Evolutionary conservation across 345 rosid species (phyloP).

Genomic region (Chamaenerion angustifolium): DNA sequence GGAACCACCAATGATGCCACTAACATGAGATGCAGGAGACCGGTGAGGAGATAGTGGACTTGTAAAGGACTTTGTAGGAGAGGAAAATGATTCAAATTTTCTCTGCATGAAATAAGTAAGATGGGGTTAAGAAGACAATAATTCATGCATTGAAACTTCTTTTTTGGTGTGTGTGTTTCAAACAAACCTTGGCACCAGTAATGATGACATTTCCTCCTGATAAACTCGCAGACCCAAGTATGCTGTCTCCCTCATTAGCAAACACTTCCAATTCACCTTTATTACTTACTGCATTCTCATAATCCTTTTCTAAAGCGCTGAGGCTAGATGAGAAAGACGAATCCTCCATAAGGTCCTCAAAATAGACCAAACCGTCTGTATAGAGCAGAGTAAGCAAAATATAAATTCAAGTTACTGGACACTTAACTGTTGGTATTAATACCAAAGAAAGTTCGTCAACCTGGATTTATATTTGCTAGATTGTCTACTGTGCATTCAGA

Average conservation of each 20-base stretch:
- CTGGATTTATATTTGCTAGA: conserved; percentile 47
- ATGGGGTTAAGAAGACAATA: neutral
- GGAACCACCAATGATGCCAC: conserved; percentile 30
- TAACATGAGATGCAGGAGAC: conserved; percentile 55
- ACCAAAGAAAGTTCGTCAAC: conserved; percentile 13
- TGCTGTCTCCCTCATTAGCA: conserved; percentile 67
- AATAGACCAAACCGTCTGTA: conserved; percentile 80
- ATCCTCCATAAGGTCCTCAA: conserved; percentile 75
- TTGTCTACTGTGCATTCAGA: conserved; percentile 47
- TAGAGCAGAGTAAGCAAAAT: neutral
- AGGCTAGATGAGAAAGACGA: conserved; percentile 48
- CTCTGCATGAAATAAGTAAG: conserved; percentile 26
- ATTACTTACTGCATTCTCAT: conserved; percentile 42
- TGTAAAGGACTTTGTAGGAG: conserved; percentile 66
- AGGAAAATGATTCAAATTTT: conserved; percentile 55
- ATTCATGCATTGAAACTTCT: neutral
- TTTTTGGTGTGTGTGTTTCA: conserved; percentile 6
- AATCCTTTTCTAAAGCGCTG: conserved; percentile 58
- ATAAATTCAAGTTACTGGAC: neutral
- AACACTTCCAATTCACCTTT: conserved; percentile 70
- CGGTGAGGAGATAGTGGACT: conserved; percentile 79
- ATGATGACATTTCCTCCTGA: conserved; percentile 49
- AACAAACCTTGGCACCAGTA: conserved; percentile 45
- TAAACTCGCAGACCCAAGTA: conserved; percentile 58
- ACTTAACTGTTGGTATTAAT: neutral